Evolutionary conservation across 108 stramenopile species (phyloP).

Genomic region (Thalassiosira profunda): DNA sequence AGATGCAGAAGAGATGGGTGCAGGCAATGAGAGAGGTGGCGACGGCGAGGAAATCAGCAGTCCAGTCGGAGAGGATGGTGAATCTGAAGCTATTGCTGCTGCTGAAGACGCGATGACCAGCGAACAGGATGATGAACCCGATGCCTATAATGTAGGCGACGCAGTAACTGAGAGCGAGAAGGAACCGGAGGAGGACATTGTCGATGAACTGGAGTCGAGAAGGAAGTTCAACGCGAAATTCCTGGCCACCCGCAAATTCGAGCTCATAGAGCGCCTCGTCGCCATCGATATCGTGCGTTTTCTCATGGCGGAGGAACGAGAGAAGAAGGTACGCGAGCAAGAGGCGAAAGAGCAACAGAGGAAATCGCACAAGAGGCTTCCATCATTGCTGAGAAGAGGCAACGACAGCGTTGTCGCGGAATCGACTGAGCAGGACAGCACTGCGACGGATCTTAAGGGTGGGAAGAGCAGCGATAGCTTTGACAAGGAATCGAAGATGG

Average conservation of each 20-base stretch:
- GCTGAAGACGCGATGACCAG: not conserved
- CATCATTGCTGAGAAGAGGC: slow-evolving; percentile 25
- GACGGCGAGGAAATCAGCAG: not conserved
- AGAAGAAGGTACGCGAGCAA: slow-evolving; percentile 28
- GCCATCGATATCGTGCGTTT: slow-evolving; percentile 53
- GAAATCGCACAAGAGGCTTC: slow-evolving; percentile 21
- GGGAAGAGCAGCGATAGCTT: too few relatives aligned
- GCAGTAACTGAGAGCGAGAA: not conserved
- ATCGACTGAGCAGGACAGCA: too few relatives aligned
- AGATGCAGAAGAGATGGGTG: not conserved
- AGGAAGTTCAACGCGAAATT: slow-evolving; percentile 46
- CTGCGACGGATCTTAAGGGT: too few relatives aligned
- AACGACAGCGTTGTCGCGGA: too few relatives aligned
- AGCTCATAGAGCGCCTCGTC: slow-evolving; percentile 46
- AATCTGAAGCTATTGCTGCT: not conserved
- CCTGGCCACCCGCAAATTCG: slow-evolving; percentile 47
- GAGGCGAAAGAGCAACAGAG: slow-evolving; percentile 26
- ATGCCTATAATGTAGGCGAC: not conserved
- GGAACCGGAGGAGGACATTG: not conserved
- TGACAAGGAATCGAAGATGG: slow-evolving; percentile 9
- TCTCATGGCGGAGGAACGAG: slow-evolving; percentile 45
- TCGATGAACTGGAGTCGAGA: slow-evolving; percentile 3
- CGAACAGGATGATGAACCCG: too few relatives aligned
- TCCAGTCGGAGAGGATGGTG: not conserved
- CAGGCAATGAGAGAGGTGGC: not conserved